These are phyloP conservation scores for Aspergillus ellipticus DNA, from an alignment of 495 filamentous ascomycete species.

Conservation along the genomic window DNA sequence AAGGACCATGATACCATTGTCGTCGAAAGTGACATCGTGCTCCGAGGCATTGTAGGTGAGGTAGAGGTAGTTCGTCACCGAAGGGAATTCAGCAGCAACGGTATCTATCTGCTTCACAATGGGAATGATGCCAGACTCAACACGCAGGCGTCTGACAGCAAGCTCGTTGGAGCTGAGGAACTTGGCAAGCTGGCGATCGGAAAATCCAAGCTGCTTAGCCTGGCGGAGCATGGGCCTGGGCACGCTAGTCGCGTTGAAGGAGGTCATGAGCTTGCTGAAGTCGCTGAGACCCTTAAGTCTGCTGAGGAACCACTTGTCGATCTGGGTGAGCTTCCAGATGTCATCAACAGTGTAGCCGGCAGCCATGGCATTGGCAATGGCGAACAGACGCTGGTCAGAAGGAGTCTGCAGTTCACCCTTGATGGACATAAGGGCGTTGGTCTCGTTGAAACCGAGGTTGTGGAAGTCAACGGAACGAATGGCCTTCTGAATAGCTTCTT, in stretches of 20 bases:
- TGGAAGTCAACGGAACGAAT: slow-evolving; percentile 92
- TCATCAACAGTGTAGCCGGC: slow-evolving; percentile 89
- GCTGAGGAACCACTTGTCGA: slow-evolving; percentile 80
- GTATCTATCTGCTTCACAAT: slow-evolving; percentile 98
- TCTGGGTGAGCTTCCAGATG: slow-evolving; percentile 96
- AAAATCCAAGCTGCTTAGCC: slow-evolving; percentile 92
- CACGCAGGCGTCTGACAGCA: slow-evolving; percentile 73
- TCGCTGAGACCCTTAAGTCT: slow-evolving; percentile 86
- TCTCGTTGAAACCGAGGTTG: slow-evolving; percentile 94
- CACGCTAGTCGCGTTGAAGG: slow-evolving; percentile 66
- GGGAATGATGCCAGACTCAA: slow-evolving; percentile 81
- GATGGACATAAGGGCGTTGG: slow-evolving; percentile 88
- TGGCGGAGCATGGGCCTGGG: slow-evolving; percentile 62
- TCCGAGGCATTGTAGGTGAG: slow-evolving; percentile 91
- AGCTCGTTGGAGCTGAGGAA: slow-evolving; percentile 93
- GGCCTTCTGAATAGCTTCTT: slow-evolving; percentile 98
- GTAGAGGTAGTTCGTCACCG: slow-evolving; percentile 95
- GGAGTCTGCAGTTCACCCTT: slow-evolving; percentile 94
- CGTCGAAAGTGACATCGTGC: slow-evolving; percentile 79
- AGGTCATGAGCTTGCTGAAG: slow-evolving; percentile 74
- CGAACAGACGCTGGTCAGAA: slow-evolving; percentile 95
- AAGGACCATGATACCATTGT: slow-evolving; percentile 91
- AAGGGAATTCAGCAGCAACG: slow-evolving; percentile 94
- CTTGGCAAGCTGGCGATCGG: slow-evolving; percentile 86
- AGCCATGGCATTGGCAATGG: slow-evolving; percentile 96